A percentile compares a stretch with the other conserved stretches of the same genome.
Evolutionary conservation across 345 rosid genomes (phyloP).

Genomic region (Lumnitzera littorea): DNA sequence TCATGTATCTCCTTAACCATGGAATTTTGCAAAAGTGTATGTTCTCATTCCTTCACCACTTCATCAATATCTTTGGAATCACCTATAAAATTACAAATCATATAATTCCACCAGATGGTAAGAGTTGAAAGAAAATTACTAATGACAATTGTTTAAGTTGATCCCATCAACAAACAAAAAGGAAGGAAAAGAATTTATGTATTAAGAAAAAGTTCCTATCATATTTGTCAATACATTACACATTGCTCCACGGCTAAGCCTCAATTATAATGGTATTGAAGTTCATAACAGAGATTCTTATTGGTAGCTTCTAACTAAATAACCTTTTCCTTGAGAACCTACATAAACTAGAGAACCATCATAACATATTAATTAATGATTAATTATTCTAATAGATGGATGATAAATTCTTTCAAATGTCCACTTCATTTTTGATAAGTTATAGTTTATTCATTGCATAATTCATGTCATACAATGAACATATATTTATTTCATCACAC

Average conservation of each 20-base stretch:
- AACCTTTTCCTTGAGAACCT: constrained; percentile 91
- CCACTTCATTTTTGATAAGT: too few relatives aligned
- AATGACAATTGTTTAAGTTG: background rate
- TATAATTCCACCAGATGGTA: constrained; percentile 7
- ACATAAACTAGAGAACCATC: constrained; percentile 6
- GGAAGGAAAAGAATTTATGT: background rate
- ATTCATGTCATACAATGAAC: constrained; percentile 2
- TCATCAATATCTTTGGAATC: constrained; percentile 78
- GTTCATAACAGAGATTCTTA: constrained; percentile 87
- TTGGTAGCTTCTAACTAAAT: constrained; percentile 91
- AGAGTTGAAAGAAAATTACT: background rate
- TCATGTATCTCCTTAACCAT: constrained; percentile 70
- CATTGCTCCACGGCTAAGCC: constrained; percentile 39
- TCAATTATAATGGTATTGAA: constrained; percentile 73
- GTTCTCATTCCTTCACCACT: constrained; percentile 98
- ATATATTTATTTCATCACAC: constrained; percentile 79
- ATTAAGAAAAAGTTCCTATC: too few relatives aligned
- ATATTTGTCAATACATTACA: constrained; percentile 22
- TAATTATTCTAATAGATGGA: too few relatives aligned
- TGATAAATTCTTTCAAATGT: too few relatives aligned
- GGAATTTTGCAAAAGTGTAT: constrained; percentile 74
- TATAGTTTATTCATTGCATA: background rate
- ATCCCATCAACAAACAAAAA: background rate
- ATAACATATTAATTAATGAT: background rate
- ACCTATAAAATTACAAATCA: constrained; percentile 18